phyloP scores from a whole-genome alignment of 345 rosid species.

The Lumnitzera littorea region DNA sequence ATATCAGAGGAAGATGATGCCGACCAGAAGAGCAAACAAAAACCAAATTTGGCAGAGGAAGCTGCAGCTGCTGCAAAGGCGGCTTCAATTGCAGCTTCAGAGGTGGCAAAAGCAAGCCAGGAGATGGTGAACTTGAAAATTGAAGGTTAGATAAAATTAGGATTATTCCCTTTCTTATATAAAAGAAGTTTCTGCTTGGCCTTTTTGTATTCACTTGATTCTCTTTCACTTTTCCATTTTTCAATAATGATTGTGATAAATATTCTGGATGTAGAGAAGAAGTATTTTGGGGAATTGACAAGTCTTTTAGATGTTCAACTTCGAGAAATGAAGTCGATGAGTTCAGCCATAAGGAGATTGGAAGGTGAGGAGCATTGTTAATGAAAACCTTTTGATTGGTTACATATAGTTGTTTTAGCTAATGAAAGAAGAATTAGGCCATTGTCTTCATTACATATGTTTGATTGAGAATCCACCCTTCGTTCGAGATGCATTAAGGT shows the following conservation, averaged over 20 bases:
- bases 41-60: slow-evolving; percentile 80
- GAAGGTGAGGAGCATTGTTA: slow-evolving; percentile 44
- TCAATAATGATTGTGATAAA: slow-evolving; percentile 10
- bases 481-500: too few species aligned
- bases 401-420: too few species aligned
- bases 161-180: background rate
- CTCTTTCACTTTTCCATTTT: slow-evolving; percentile 4
- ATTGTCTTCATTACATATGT: too few species aligned
- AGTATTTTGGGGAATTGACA: slow-evolving; percentile 49
- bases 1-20: slow-evolving; percentile 62
- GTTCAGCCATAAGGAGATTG: slow-evolving; percentile 46
- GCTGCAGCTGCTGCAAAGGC: slow-evolving; percentile 92
- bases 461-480: too few species aligned
- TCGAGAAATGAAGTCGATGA: slow-evolving; percentile 81
- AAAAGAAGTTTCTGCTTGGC: background rate
- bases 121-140: slow-evolving; percentile 59
- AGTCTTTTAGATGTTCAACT: slow-evolving; percentile 65
- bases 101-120: slow-evolving; percentile 85
- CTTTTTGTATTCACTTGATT: background rate
- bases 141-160: slow-evolving; percentile 42
- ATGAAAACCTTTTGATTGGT: background rate
- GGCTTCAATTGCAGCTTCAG: slow-evolving; percentile 86
- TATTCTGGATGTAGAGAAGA: slow-evolving; percentile 46
- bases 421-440: too few species aligned
- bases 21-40: slow-evolving; percentile 31